Percentiles rank a stretch among this genome's conserved stretches.
Evolutionary conservation across 768 basidiomycete species (phyloP).

Genomic region (Phylloporus sp.): DNA sequence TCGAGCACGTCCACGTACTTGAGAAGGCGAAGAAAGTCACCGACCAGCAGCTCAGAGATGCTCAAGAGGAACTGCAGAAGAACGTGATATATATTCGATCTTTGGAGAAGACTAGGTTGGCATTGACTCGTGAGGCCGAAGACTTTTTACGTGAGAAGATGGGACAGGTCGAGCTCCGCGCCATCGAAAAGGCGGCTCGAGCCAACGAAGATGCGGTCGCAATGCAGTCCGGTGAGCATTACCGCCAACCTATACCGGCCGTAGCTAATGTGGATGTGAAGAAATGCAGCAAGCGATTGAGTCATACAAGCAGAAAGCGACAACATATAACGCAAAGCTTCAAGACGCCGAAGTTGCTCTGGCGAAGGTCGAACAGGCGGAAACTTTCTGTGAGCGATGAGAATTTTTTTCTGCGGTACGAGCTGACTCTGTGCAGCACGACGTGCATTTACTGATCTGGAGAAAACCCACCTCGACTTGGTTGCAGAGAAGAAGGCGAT

Average conservation of each 20-base stretch:
- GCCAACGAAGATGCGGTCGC: conserved; percentile 62
- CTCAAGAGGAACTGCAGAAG: conserved; percentile 71
- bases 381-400: conserved; percentile 48
- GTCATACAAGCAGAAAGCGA: conserved; percentile 59
- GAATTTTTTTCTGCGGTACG: not conserved
- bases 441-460: conserved; percentile 55
- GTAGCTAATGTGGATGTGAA: conserved; percentile 18
- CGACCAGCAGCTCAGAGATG: conserved; percentile 82
- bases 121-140: conserved; percentile 75
- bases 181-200: conserved; percentile 62
- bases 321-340: conserved; percentile 51
- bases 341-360: conserved; percentile 66
- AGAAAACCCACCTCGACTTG: conserved; percentile 51
- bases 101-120: conserved; percentile 75
- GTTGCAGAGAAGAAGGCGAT: conserved; percentile 48
- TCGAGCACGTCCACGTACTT: too few relatives aligned
- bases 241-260: not conserved
- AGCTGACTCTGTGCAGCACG: conserved; percentile 40
- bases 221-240: conserved; percentile 48
- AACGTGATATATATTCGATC: conserved; percentile 75
- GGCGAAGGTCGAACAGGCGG: conserved; percentile 59
- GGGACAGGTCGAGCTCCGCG: conserved; percentile 59
- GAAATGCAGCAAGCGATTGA: conserved; percentile 63
- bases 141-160: conserved; percentile 71
- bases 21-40: conserved; percentile 95